phyloP scores from a whole-genome alignment of 805 yeast genomes.

The Komagataella pastoris region DNA sequence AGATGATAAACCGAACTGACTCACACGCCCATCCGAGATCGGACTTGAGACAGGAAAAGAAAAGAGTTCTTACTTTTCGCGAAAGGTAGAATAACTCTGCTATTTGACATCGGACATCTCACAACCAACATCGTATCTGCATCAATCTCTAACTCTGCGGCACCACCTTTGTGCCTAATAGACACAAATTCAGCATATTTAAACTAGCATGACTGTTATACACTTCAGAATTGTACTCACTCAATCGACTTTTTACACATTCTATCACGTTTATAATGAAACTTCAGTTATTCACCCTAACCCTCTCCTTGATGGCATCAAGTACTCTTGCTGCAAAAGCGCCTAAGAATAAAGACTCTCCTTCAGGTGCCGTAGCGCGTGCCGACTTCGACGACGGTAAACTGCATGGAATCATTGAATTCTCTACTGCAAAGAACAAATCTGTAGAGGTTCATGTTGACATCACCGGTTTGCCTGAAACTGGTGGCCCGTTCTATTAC shows the following conservation, averaged over 20 bases:
- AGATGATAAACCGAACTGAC: slow-evolving; percentile 6
- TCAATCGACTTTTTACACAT: background rate
- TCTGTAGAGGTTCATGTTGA: slow-evolving; percentile 56
- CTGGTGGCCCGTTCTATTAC: slow-evolving; percentile 56
- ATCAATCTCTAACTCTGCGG: background rate
- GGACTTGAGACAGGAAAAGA: background rate
- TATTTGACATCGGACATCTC: background rate
- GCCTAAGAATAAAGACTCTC: slow-evolving; percentile 35
- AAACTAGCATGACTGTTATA: background rate
- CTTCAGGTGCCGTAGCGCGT: slow-evolving; percentile 35
- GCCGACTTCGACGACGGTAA: slow-evolving; percentile 39
- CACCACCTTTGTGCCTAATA: background rate
- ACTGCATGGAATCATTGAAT: slow-evolving; percentile 40
- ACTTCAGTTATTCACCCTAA: background rate
- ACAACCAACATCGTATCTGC: background rate
- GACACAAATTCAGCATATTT: background rate
- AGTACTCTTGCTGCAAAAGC: slow-evolving; percentile 27
- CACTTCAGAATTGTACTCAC: background rate
- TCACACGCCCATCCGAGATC: background rate
- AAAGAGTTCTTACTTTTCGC: background rate
- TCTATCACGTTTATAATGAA: background rate
- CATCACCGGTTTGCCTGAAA: slow-evolving; percentile 52
- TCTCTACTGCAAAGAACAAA: slow-evolving; percentile 40
- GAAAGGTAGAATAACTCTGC: background rate
- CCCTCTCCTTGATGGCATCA: background rate